These are phyloP conservation scores for Candida silvicultrix DNA, from an alignment of 805 yeast genomes.

Conservation along the genomic window DNA sequence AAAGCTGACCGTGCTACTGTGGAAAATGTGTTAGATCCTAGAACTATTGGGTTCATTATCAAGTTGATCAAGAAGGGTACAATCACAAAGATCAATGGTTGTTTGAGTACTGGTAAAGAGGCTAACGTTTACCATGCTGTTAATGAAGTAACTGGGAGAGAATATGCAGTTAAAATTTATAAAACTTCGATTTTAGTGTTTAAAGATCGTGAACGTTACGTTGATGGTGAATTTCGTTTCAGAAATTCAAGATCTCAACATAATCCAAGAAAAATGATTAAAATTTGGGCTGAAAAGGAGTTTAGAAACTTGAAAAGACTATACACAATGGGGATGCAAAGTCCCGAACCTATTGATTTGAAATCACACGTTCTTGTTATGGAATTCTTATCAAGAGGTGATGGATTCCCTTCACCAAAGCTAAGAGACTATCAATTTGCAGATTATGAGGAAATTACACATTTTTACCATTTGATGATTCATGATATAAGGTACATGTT, in stretches of 20 bases:
- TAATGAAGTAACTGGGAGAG: slow-evolving; percentile 38
- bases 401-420: slow-evolving; percentile 88
- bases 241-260: slow-evolving; percentile 79
- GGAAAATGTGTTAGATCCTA: slow-evolving; percentile 93
- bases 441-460: slow-evolving; percentile 56
- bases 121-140: slow-evolving; percentile 94
- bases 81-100: slow-evolving; percentile 83
- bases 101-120: slow-evolving; percentile 94
- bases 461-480: slow-evolving; percentile 71
- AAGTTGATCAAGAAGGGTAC: slow-evolving; percentile 80
- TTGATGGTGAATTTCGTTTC: slow-evolving; percentile 92
- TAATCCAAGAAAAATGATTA: slow-evolving; percentile 96
- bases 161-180: slow-evolving; percentile 86
- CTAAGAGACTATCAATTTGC: slow-evolving; percentile 76
- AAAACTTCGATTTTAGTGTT: slow-evolving; percentile 96
- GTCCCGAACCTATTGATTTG: slow-evolving; percentile 87
- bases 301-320: slow-evolving; percentile 87
- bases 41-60: slow-evolving; percentile 78
- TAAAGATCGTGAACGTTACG: slow-evolving; percentile 93
- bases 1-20: slow-evolving; percentile 94
- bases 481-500: slow-evolving; percentile 83
- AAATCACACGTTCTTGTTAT: slow-evolving; percentile 88
- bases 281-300: slow-evolving; percentile 98
- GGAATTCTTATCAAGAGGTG: slow-evolving; percentile 79
- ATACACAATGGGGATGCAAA: slow-evolving; percentile 73